phyloP scores from a whole-genome alignment of 805 yeast genomes.

The Grigorovia yakushimaensis region DNA sequence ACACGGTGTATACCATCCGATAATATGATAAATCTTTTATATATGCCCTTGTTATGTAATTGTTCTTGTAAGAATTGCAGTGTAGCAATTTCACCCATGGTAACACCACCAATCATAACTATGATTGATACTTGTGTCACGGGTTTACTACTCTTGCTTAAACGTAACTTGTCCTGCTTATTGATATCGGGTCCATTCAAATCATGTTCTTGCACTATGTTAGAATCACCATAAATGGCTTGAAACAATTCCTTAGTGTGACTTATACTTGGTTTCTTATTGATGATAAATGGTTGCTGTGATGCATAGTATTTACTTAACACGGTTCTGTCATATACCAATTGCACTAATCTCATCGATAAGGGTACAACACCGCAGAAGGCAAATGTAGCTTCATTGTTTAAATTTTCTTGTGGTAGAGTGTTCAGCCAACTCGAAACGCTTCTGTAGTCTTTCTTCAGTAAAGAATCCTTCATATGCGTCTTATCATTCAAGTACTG shows the following conservation, averaged over 20 bases:
- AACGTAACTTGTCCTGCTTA: not conserved
- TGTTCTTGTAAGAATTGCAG: slow-evolving; percentile 49
- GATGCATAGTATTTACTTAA: slow-evolving; percentile 29
- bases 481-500: slow-evolving; percentile 15
- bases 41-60: slow-evolving; percentile 26
- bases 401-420: slow-evolving; percentile 15
- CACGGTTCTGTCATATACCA: slow-evolving; percentile 50
- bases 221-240: slow-evolving; percentile 18
- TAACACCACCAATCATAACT: slow-evolving; percentile 73
- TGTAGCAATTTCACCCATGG: slow-evolving; percentile 74
- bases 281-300: slow-evolving; percentile 27
- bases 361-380: slow-evolving; percentile 81
- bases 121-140: slow-evolving; percentile 31
- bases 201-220: slow-evolving; percentile 9
- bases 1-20: slow-evolving; percentile 32
- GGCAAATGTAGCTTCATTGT: slow-evolving; percentile 36
- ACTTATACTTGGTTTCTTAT: slow-evolving; percentile 18
- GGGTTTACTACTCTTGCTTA: not conserved
- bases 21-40: slow-evolving; percentile 35
- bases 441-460: slow-evolving; percentile 18
- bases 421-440: slow-evolving; percentile 21
- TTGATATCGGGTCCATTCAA: slow-evolving; percentile 15
- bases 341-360: slow-evolving; percentile 56
- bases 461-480: not conserved
- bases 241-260: slow-evolving; percentile 18